A percentile compares a stretch with the other conserved stretches of the same genome.
Conservation (phyloP, 257 asterid species). For the Verbena officinalis region DNA sequence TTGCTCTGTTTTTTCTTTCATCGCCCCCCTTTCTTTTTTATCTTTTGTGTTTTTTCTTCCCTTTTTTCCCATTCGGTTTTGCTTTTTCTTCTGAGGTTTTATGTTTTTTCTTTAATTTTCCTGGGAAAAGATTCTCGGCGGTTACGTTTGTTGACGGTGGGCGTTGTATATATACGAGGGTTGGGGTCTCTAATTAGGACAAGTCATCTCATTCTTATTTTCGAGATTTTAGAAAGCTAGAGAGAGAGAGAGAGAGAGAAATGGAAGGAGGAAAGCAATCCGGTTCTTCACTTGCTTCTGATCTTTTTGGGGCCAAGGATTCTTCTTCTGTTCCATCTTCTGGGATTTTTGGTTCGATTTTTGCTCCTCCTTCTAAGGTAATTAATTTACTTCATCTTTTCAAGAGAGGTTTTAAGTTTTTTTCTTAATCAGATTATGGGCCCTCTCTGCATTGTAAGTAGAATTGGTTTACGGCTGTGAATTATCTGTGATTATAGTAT, state of each 20-base stretch:
- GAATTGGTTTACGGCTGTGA: neutral
- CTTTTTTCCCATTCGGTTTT: slow-evolving; percentile 35
- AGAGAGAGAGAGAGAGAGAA: slow-evolving; percentile 24
- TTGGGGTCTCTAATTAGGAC: slow-evolving; percentile 4
- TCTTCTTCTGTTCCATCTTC: slow-evolving; percentile 51
- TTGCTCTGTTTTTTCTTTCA: slow-evolving; percentile 33
- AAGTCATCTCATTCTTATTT: slow-evolving; percentile 26
- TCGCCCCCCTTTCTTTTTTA: slow-evolving; percentile 21
- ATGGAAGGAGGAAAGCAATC: slow-evolving; percentile 75
- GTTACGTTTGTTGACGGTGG: slow-evolving; percentile 72
- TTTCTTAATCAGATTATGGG: neutral
- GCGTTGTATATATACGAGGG: slow-evolving; percentile 42
- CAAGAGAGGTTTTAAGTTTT: neutral
- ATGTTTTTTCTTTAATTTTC: slow-evolving; percentile 41
- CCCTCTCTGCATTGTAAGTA: slow-evolving; percentile 2
- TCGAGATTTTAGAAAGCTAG: slow-evolving; percentile 16
- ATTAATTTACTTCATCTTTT: neutral
- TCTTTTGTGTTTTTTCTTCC: neutral
- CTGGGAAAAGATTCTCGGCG: slow-evolving; percentile 45
- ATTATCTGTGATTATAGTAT: neutral
- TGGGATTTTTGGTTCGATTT: slow-evolving; percentile 64
- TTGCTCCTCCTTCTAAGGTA: slow-evolving; percentile 72
- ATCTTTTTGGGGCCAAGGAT: slow-evolving; percentile 82
- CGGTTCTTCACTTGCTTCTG: slow-evolving; percentile 78
- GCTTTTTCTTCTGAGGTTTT: slow-evolving; percentile 43